Percentiles rank a stretch among this genome's conserved stretches.
phyloP scores from a whole-genome alignment of 2,329 filamentous ascomycete genomes.

The Aspergillus pseudoglaucus region DNA sequence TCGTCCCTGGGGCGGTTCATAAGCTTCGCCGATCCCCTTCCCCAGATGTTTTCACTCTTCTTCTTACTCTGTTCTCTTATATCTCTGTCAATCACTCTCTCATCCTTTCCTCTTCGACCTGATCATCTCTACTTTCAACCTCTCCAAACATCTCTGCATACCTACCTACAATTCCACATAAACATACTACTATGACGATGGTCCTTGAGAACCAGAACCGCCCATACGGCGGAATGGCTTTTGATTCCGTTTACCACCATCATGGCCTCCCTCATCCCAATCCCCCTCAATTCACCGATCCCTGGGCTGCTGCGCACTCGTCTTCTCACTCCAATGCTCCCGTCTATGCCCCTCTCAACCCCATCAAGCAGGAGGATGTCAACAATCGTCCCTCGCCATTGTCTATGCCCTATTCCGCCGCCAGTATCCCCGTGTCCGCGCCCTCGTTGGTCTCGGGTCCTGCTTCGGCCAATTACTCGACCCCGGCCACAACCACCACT shows the following conservation, averaged over 20 bases:
- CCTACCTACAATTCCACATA: not conserved
- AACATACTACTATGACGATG: conserved; percentile 69
- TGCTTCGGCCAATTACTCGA: conserved; percentile 53
- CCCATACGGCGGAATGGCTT: conserved; percentile 70
- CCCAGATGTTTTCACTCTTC: conserved; percentile 23
- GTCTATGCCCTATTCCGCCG: conserved; percentile 63
- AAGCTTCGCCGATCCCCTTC: conserved; percentile 40
- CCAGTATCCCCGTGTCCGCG: conserved; percentile 64
- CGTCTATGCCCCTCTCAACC: conserved; percentile 51
- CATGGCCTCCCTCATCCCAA: conserved; percentile 54
- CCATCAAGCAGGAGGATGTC: conserved; percentile 52
- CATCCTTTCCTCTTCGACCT: conserved; percentile 1
- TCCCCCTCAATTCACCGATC: conserved; percentile 76
- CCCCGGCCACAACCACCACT: conserved; percentile 38
- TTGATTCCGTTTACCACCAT: conserved; percentile 68
- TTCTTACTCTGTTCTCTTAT: conserved; percentile 9
- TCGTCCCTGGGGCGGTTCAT: conserved; percentile 30
- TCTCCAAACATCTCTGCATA: not conserved
- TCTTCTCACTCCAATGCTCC: conserved; percentile 58
- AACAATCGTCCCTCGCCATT: conserved; percentile 43
- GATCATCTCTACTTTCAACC: not conserved
- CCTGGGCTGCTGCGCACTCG: conserved; percentile 63
- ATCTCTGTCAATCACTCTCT: conserved; percentile 6
- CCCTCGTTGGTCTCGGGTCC: conserved; percentile 60
- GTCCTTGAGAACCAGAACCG: conserved; percentile 84